Evolutionary conservation across 2,329 filamentous ascomycete species (phyloP).

Genomic region (Epichloe sylvatica): DNA sequence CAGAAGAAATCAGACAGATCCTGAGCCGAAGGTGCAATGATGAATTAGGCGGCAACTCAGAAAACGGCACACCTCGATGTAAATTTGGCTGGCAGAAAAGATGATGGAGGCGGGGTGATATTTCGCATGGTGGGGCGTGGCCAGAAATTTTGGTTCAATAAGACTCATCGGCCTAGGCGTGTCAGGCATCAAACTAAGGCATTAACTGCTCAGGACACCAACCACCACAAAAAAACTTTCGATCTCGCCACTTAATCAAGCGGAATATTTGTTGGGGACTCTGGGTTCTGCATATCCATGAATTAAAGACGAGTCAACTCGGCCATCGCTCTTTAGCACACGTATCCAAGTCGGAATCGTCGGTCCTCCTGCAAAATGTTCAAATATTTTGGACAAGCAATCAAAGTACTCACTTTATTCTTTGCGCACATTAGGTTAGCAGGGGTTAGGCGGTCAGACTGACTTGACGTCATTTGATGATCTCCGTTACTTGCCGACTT

Average conservation of each 20-base stretch:
- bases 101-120: slow-evolving; percentile 25
- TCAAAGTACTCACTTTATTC: neutral
- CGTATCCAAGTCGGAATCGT: too few species aligned
- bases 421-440: neutral
- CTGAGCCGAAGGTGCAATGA: slow-evolving; percentile 5
- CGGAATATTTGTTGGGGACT: too few species aligned
- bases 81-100: slow-evolving; percentile 3
- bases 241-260: neutral
- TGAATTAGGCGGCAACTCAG: slow-evolving; percentile 11
- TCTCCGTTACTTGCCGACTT: neutral
- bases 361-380: neutral
- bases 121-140: slow-evolving; percentile 25
- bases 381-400: neutral
- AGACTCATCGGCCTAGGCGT: slow-evolving; percentile 4
- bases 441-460: neutral
- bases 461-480: slow-evolving; percentile 2
- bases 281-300: too few species aligned
- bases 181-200: slow-evolving; percentile 25
- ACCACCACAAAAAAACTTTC: neutral
- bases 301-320: too few species aligned
- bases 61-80: slow-evolving; percentile 1
- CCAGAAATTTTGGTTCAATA: slow-evolving; percentile 22
- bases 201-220: slow-evolving; percentile 9
- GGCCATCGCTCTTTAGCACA: neutral
- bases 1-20: slow-evolving; percentile 4